phyloP scores from a whole-genome alignment of 345 rosid species.

The Moringa oleifera region DNA sequence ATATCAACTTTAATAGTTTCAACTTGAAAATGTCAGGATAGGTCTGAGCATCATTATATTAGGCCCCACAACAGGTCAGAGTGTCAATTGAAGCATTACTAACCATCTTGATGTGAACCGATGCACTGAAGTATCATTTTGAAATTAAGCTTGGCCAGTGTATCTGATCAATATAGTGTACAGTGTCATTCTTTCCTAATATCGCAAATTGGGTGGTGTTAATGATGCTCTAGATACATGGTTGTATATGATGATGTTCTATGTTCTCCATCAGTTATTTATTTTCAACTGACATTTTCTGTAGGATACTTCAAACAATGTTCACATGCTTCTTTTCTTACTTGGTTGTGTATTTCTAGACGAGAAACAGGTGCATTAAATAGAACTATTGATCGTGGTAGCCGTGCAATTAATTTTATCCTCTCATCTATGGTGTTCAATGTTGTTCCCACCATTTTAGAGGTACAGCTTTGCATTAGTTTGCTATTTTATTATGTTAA shows the following conservation, averaged over 20 bases:
- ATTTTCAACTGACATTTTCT: too few relatives aligned
- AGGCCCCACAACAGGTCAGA: too few relatives aligned
- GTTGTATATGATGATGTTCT: too few relatives aligned
- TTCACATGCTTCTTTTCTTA: constrained; percentile 10
- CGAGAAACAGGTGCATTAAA: constrained; percentile 97
- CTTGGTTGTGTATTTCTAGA: constrained; percentile 39
- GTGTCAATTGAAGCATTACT: neutral
- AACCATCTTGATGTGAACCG: constrained; percentile 3
- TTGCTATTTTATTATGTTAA: constrained; percentile 6
- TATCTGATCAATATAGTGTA: neutral
- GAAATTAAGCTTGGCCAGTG: neutral
- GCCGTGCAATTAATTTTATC: constrained; percentile 97
- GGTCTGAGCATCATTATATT: neutral
- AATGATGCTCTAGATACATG: constrained; percentile 13
- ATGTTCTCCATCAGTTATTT: too few relatives aligned
- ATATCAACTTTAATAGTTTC: too few relatives aligned
- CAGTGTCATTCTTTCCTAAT: too few relatives aligned
- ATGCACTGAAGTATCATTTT: neutral
- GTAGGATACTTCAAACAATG: too few relatives aligned
- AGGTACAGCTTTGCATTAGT: constrained; percentile 47
- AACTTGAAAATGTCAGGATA: neutral
- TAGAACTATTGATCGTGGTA: constrained; percentile 95
- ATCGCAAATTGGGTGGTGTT: too few relatives aligned
- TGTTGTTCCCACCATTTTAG: constrained; percentile 85
- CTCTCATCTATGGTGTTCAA: constrained; percentile 97